Base-by-base conservation (phyloP, 306 rosid species). In the Morella rubra region DNA sequence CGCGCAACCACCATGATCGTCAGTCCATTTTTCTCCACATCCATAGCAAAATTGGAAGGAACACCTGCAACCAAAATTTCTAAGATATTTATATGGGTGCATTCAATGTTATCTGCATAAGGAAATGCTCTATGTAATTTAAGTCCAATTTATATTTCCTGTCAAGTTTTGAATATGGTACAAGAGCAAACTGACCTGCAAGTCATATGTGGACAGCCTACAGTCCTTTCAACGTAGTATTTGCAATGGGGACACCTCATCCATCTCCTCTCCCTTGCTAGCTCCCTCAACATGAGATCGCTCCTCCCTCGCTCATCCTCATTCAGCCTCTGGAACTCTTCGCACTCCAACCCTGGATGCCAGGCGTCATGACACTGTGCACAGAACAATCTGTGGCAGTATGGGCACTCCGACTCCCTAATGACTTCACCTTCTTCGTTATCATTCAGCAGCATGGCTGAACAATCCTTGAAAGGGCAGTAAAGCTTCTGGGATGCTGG, bases 381-480 rank as follows among this genome's bases (percentile, higher is more conserved):
- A 54, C 97, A 92, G 72, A 92, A 88, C 64, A 88, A 14, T n/a
- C 91, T 81, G 41, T 86, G 84, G 59, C 97, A 92, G 66, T 65
- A 16, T 6, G 93, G 93, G 3, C 97, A 92, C 74, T 78, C 85
- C 20, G 86, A 22, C 15, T 81, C 85, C 75, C 16, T 70, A 15
- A 81, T 66, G 0, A 6, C 56, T 60, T 67, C 78, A 2, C 8
- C 79, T 4, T 72, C 85, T 10, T 81, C 73, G 0, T 80, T 5
- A 0, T 74, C 87, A 32, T 71, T 18, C 41, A 84, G 52, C 81
- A 80, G 45, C 88, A 80, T 75, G 3, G 77, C 93, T 2, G 93
- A 87, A 73, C 93, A 92, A 49, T 90, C 91, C 86, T 66, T 82
- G 32, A 55, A 90, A 0, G 93, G 97, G 32, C 97, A 92, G 40